A percentile compares a stretch with the other conserved stretches of the same genome.
These are phyloP conservation scores for Manihot esculenta DNA, from an alignment of 441 rosid genomes.

Conservation along the genomic window DNA sequence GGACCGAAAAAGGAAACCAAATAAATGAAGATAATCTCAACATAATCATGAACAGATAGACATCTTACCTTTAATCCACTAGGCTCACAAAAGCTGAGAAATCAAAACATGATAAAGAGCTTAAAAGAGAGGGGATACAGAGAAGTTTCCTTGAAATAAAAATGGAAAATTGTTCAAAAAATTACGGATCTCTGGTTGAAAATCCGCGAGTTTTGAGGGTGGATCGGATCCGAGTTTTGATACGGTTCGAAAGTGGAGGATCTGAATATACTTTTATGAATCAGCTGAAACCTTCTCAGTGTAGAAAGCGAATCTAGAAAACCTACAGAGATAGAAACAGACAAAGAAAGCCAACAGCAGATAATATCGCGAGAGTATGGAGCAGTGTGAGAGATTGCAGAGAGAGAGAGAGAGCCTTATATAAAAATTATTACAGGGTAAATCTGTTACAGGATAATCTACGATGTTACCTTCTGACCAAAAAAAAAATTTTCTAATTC, in stretches of 20 bases:
- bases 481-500: no score
- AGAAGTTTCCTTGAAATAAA: background rate
- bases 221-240: slow-evolving; percentile 37
- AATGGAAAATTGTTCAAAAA: slow-evolving; percentile 16
- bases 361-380: background rate
- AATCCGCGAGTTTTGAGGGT: slow-evolving; percentile 15
- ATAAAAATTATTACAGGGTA: no score
- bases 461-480: no score
- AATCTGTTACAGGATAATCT: no score
- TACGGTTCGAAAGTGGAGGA: slow-evolving; percentile 27
- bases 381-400: no score
- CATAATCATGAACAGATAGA: background rate
- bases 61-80: slow-evolving; percentile 24
- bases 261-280: slow-evolving; percentile 36
- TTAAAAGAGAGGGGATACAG: background rate
- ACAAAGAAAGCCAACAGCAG: slow-evolving; percentile 8
- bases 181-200: slow-evolving; percentile 27
- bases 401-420: slow-evolving; percentile 21
- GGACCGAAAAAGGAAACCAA: background rate
- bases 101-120: background rate
- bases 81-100: slow-evolving; percentile 17
- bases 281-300: background rate
- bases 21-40: background rate
- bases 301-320: slow-evolving; percentile 43
- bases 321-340: slow-evolving; percentile 20